Evolutionary conservation across 2,329 filamentous ascomycete species (phyloP), one percentile per base, ranked within the genome.

Genomic region (Gyromitra esculenta): DNA sequence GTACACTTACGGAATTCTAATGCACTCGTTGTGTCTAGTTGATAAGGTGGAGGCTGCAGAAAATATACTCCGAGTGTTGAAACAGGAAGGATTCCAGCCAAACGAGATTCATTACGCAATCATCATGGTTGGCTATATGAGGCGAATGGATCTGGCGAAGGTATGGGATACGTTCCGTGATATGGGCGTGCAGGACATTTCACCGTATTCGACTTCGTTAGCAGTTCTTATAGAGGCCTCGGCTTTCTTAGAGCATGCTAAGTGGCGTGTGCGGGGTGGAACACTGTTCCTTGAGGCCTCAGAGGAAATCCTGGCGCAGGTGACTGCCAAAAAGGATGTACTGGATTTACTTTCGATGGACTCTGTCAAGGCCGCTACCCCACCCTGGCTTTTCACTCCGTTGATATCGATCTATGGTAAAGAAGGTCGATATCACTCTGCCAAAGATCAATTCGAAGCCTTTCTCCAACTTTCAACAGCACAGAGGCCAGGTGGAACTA

Each of bases 51-150:
- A 76, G 21, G 67, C 72, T 54, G 78, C 78, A 6, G 77, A 78
- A 48, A 59, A 79, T 35, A 81, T 80, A 66, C 76, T 81, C 39
- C 76, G 76, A 25, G 73, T 77, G 37, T 57, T 81, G 35, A 76
- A 67, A 48, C 75, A 77, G 7, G 78, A 80, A 25, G 78, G 78
- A 5, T 81, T 86, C 21, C 80, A 83, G 48, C 82, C 84, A 1
- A 85, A 82, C 0, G 82, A 85, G 57, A 82, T 85, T 45, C 85
- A 86, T 72, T 87, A 86, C 79, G 82, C 83, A 18, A 84, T 85
- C 9, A 79, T 86, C 18, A 81, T 81, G 79, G 75, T 80, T 8
- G 80, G 77, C 7, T 79, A 79, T 57, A 68, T 79, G 31, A 78
- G 63, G 15, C 71, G 76, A 71, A 78, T 75, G 48, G 75, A 81